phyloP scores from a whole-genome alignment of 345 rosid species.

The Ceriops decandra region DNA sequence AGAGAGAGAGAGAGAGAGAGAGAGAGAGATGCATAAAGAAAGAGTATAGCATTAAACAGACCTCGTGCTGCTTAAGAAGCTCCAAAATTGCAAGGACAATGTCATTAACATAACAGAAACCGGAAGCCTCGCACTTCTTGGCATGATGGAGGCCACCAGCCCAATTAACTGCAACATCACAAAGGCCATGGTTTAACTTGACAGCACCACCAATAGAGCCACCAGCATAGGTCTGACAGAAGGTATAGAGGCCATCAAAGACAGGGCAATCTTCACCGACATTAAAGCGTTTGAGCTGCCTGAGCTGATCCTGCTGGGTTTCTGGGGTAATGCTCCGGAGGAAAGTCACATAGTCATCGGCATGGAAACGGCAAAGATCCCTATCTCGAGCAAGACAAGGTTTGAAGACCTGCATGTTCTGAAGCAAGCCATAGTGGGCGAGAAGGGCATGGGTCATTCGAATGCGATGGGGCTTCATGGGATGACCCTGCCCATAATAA shows the following conservation, averaged over 20 bases:
- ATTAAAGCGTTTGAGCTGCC: conserved; percentile 66
- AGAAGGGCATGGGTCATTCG: conserved; percentile 65
- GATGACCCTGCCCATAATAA: conserved; percentile 60
- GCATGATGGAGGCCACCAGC: conserved; percentile 77
- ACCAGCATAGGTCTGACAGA: conserved; percentile 72
- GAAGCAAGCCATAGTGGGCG: conserved; percentile 65
- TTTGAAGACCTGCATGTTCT: conserved; percentile 60
- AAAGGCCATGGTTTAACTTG: conserved; percentile 54
- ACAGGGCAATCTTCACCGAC: conserved; percentile 76
- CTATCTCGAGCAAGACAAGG: conserved; percentile 62
- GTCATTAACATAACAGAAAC: conserved; percentile 68
- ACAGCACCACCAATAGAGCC: conserved; percentile 72
- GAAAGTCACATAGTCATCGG: conserved; percentile 59
- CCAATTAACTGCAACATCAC: conserved; percentile 67
- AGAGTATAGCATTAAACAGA: conserved; percentile 17
- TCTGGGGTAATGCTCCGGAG: conserved; percentile 63
- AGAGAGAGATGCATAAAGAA: background rate
- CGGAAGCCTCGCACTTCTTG: conserved; percentile 68
- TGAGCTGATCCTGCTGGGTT: conserved; percentile 62
- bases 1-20: background rate
- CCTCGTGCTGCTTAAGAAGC: conserved; percentile 72
- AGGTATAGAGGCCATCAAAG: conserved; percentile 66
- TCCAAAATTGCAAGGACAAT: conserved; percentile 69
- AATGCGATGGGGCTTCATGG: conserved; percentile 67
- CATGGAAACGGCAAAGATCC: conserved; percentile 66